Evolutionary conservation across 2,329 filamentous ascomycete genomes (phyloP), one percentile per base, ranked within the genome.

Genomic region (Hyphodiscus sp.): DNA sequence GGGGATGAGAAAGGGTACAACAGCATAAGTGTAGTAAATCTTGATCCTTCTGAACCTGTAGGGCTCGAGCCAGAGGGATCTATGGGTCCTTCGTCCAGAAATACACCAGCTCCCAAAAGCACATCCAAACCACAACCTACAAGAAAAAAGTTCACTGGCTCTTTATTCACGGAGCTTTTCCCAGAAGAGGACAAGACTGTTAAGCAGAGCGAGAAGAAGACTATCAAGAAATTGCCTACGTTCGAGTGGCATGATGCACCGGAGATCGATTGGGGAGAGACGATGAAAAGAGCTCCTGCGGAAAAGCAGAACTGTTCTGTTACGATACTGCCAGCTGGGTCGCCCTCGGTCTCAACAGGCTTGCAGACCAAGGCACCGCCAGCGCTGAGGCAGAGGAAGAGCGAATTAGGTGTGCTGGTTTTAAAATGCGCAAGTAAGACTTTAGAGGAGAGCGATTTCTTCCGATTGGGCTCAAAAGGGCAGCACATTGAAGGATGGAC

Each of bases 401-500:
- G 41, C 18, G 19, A 46, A 7, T 42, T 46, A 11, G 45, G 56
- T 29, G 57, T 68, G 19, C 73, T 91, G 42, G 73, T 84, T 43
- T 70, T 91, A 41, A 73, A 73, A 19, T 78, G 80, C 41, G 76
- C 81, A 7, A 81, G 79, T 62, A 76, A 76, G 53, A 76, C 79
- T 19, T 75, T 91, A 44, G 73, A 75, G 19, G 79, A 85, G 61
- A 79, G 78, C 59, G 88, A 92, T 70, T 91, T 92, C 69, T 77
- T 81, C 58, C 83, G 87, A 52, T 69, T 91, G 18, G 76, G 82
- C 5, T 78, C 78, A 1, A 79, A 77, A 62, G 81, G 82, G 45
- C 70, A 74, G 51, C 82, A 87, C 61, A 78, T 91, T 33, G 81
- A 86, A 57, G 78, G 78, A 42, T 91, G 87, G 87, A 75, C 79